Conservation (phyloP, 2,329 filamentous ascomycete genomes). For the Aspergillus hortae region DNA sequence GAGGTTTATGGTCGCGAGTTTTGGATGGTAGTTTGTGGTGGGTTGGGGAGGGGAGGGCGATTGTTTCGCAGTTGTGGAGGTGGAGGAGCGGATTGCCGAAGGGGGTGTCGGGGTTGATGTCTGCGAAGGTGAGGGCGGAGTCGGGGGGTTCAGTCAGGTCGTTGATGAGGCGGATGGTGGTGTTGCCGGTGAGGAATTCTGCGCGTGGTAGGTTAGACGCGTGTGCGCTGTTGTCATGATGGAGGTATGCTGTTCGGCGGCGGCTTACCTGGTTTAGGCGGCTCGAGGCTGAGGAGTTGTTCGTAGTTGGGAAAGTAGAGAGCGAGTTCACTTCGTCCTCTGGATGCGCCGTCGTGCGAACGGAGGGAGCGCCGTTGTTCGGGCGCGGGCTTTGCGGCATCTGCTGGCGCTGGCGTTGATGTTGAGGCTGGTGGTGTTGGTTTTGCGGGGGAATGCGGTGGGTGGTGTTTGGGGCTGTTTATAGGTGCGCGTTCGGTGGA, state of each 20-base stretch:
- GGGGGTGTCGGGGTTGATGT: slow-evolving; percentile 19
- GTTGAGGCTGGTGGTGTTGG: not conserved
- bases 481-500: not conserved
- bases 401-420: not conserved
- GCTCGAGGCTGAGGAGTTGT: slow-evolving; percentile 83
- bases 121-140: slow-evolving; percentile 15
- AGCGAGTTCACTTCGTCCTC: slow-evolving; percentile 87
- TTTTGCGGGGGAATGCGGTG: not conserved
- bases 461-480: not conserved
- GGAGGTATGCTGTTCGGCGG: not conserved
- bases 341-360: slow-evolving; percentile 75
- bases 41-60: slow-evolving; percentile 15
- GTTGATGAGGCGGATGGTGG: slow-evolving; percentile 69
- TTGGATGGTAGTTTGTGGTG: slow-evolving; percentile 14
- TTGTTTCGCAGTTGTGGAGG: slow-evolving; percentile 35
- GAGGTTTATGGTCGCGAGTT: not conserved
- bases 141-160: slow-evolving; percentile 40
- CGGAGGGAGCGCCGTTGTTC: slow-evolving; percentile 66
- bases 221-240: not conserved
- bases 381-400: not conserved
- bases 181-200: slow-evolving; percentile 73
- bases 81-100: slow-evolving; percentile 36
- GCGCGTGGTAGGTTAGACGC: slow-evolving; percentile 1
- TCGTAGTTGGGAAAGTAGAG: slow-evolving; percentile 93
- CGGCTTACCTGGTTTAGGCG: slow-evolving; percentile 67